Percentiles rank a stretch among this genome's conserved stretches.
These are phyloP conservation scores for Ganoderma lingzhi DNA, from an alignment of 1,284 basidiomycete species.

Conservation along the genomic window DNA sequence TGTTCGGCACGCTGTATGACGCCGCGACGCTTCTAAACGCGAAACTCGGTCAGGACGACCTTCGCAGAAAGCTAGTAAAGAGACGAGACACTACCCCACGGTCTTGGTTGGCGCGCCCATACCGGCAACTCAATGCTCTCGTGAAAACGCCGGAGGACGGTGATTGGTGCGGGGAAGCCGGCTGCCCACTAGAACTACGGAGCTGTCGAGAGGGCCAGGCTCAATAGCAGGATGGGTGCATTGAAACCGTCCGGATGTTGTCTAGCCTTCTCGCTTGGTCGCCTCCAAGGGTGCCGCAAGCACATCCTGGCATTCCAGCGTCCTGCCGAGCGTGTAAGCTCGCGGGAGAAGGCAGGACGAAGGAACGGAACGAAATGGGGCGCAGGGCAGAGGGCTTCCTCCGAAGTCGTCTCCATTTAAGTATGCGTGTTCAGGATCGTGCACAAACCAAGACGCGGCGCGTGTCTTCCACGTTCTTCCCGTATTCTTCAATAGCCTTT, in stretches of 20 bases:
- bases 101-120: not conserved
- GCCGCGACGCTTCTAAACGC: not conserved
- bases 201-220: not conserved
- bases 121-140: not conserved
- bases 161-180: conserved; percentile 2
- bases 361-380: conserved; percentile 1
- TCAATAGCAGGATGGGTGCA: not conserved
- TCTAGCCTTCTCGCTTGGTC: not conserved
- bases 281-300: not conserved
- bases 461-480: not conserved
- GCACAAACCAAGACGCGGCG: not conserved
- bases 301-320: not conserved
- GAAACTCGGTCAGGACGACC: not conserved
- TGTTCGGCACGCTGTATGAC: not conserved
- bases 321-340: conserved; percentile 5
- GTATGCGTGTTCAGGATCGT: not conserved
- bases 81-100: not conserved
- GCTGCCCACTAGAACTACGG: not conserved
- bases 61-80: not conserved
- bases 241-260: conserved; percentile 6
- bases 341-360: conserved; percentile 3
- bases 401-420: conserved; percentile 2
- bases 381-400: conserved; percentile 2
- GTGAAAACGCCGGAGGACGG: not conserved
- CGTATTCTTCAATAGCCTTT: not conserved